A percentile compares a stretch with the other conserved stretches of the same genome.
Conservation (phyloP, 2,329 filamentous ascomycete species). For the Trichoderma guizhouense region DNA sequence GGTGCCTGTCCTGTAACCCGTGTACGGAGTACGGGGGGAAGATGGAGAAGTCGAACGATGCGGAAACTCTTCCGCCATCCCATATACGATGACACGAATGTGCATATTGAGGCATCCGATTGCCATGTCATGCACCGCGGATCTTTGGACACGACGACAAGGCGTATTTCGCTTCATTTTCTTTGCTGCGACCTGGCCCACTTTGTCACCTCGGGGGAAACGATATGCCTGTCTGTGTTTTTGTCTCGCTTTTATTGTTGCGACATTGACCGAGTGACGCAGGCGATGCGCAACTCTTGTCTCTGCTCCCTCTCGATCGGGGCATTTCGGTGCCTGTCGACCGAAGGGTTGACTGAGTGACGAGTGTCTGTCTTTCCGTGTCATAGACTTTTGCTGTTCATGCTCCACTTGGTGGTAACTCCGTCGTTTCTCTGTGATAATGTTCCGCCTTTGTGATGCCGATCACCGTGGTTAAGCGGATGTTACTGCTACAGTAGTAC, state of each 20-base stretch:
- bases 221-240: neutral
- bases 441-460: neutral
- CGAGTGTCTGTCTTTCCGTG: neutral
- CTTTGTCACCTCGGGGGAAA: neutral
- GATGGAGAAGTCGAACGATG: neutral
- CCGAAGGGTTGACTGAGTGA: neutral
- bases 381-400: neutral
- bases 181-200: neutral
- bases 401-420: neutral
- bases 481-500: neutral
- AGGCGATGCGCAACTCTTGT: neutral
- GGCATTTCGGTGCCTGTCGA: neutral
- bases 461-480: neutral
- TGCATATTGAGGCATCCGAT: constrained; percentile 4
- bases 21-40: neutral
- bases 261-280: neutral
- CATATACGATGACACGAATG: neutral
- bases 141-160: constrained; percentile 1
- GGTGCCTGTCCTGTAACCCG: neutral
- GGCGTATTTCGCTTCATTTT: neutral
- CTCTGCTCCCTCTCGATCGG: neutral
- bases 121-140: neutral
- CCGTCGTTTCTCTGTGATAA: neutral
- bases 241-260: neutral
- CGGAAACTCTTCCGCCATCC: neutral